Base-by-base conservation (phyloP, 2,329 filamentous ascomycete species). In the Colletotrichum simmondsii region DNA sequence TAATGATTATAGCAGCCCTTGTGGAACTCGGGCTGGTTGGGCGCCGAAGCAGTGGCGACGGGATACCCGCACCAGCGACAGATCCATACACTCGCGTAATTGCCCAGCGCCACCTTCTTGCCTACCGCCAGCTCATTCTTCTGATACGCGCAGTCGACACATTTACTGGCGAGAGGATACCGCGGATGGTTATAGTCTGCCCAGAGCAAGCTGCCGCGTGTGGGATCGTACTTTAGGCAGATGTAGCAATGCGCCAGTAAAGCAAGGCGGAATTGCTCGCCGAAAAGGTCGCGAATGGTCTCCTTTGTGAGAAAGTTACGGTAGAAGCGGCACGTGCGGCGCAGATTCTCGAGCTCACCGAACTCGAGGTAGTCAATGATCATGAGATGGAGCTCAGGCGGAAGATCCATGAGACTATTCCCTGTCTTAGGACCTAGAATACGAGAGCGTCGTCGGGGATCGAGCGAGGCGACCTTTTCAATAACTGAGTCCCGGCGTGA, bases 41-140 rank as follows among this genome's bases (percentile, higher is more conserved):
- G 80, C 10, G 80, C 80, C 12, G 77, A 72, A 30, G 77, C 77
- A 5, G 72, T 71, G 5, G 77, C 75, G 37, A 85, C 78, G 8
- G 85, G 85, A 71, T 78, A 81, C 0, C 85, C 85, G 76, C 85
- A 87, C 80, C 84, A 87, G 7, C 85, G 81, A 57, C 85, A 87
- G 12, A 84, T 78, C 78, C 80, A 85, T 32, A 81, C 79, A 5
- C 74, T 76, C 11, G 76, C 74, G 22, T 76, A 76, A 56, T 83
- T 83, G 6, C 79, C 84, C 54, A 87, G 78, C 0, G 75, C 75
- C n/a, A 85, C 79, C 75, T 77, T 79, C n/a, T 76, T 75, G 5
- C 84, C 85, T 4, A 85, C 79, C 22, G 78, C 76, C 8, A 83
- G 80, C 7, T 85, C 83, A 14, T 79, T 76, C 5, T 75, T 73